A percentile compares a stretch with the other conserved stretches of the same genome.
phyloP scores from a whole-genome alignment of 441 rosid species.

The Pelargonium australe region DNA sequence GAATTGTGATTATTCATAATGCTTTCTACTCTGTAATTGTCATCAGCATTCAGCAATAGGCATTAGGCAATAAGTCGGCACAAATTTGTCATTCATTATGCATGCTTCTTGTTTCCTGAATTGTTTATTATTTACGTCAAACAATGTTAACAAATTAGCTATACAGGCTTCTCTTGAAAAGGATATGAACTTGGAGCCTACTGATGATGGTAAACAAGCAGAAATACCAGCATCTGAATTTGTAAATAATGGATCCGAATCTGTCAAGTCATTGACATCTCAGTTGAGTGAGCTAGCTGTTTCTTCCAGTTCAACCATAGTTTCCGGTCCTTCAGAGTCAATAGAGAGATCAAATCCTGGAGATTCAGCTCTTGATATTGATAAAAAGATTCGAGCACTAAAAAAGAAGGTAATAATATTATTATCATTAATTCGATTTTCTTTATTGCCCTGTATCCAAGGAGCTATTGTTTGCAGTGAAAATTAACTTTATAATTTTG shows the following conservation, averaged over 20 bases:
- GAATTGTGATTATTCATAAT: too few relatives aligned
- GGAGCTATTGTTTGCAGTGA: too few relatives aligned
- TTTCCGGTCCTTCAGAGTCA: slow-evolving; percentile 30
- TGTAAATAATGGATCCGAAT: slow-evolving; percentile 29
- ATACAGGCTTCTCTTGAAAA: slow-evolving; percentile 75
- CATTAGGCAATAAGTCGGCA: too few relatives aligned
- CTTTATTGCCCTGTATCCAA: too few relatives aligned
- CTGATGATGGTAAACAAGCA: slow-evolving; percentile 32
- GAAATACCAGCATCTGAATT: slow-evolving; percentile 28
- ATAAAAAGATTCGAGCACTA: slow-evolving; percentile 80
- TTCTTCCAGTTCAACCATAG: slow-evolving; percentile 38
- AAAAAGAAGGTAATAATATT: slow-evolving; percentile 71
- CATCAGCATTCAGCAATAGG: too few relatives aligned
- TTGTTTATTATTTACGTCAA: slow-evolving; percentile 6
- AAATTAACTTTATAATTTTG: too few relatives aligned
- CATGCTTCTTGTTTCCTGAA: not conserved
- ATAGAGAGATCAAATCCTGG: slow-evolving; percentile 33
- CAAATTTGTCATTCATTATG: not conserved
- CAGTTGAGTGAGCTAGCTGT: slow-evolving; percentile 55
- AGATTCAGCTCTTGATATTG: slow-evolving; percentile 48
- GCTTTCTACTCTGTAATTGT: too few relatives aligned
- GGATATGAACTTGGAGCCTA: slow-evolving; percentile 43
- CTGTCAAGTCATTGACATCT: slow-evolving; percentile 53
- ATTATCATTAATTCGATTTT: too few relatives aligned
- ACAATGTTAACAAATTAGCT: slow-evolving; percentile 12